These are phyloP conservation scores for Rhododendron mucronatum DNA, from an alignment of 148 eudicot species.

Conservation along the genomic window DNA sequence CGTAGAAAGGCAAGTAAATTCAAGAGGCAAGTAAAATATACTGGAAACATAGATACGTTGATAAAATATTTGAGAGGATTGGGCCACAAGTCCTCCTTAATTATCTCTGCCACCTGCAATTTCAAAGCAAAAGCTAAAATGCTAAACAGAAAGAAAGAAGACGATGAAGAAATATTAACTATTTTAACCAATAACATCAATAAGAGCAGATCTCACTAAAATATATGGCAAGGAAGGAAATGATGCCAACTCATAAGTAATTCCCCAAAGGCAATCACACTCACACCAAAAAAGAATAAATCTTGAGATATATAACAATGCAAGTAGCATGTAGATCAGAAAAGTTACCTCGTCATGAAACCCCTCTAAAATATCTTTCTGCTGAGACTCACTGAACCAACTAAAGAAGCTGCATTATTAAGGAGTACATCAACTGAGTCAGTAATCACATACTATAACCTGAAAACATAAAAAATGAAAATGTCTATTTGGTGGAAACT, in stretches of 20 bases:
- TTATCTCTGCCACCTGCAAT: slow-evolving; percentile 84
- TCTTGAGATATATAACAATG: background rate
- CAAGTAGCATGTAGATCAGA: background rate
- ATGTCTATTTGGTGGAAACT: background rate
- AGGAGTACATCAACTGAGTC: background rate
- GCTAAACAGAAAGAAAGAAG: background rate
- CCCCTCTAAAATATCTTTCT: slow-evolving; percentile 51
- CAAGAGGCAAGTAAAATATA: background rate
- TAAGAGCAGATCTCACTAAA: background rate
- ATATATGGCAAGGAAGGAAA: background rate
- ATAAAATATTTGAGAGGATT: slow-evolving; percentile 39
- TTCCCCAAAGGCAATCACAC: background rate
- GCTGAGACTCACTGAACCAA: slow-evolving; percentile 68
- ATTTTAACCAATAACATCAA: background rate
- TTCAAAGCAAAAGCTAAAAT: background rate
- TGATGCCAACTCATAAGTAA: background rate
- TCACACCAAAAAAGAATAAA: background rate
- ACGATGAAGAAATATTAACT: background rate
- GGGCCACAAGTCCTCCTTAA: slow-evolving; percentile 95
- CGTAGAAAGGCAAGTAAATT: background rate
- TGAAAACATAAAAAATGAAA: background rate
- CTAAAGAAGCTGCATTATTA: slow-evolving; percentile 65
- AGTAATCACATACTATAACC: background rate
- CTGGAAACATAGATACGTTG: slow-evolving; percentile 30
- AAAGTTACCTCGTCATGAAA: slow-evolving; percentile 62